Percentiles rank a stretch among this genome's conserved stretches.
These are phyloP conservation scores for Geotrichum citri-aurantii DNA, from an alignment of 1,139 yeast genomes.

Conservation along the genomic window DNA sequence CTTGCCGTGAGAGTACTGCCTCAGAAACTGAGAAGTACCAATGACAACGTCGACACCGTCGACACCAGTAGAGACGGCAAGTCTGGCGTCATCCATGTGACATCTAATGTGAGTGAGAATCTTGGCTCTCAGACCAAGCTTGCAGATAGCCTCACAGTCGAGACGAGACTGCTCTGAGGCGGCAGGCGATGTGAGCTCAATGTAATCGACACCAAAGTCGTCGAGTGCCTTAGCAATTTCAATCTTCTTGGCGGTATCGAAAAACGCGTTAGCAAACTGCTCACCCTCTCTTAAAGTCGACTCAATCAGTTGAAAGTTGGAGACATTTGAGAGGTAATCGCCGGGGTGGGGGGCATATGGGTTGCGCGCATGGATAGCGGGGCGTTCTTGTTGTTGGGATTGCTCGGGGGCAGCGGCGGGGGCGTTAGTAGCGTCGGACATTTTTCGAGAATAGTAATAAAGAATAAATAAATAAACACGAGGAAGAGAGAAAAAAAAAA, in stretches of 20 bases:
- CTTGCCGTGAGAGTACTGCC: slow-evolving; percentile 95
- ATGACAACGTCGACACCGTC: slow-evolving; percentile 98
- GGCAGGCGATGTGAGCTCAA: slow-evolving; percentile 95
- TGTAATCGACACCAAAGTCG: slow-evolving; percentile 97
- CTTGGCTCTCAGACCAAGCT: slow-evolving; percentile 92
- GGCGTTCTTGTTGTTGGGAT: slow-evolving; percentile 10
- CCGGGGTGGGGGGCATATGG: slow-evolving; percentile 97
- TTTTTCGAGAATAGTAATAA: neutral
- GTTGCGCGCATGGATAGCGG: slow-evolving; percentile 40
- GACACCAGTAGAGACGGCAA: slow-evolving; percentile 97
- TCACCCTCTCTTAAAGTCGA: slow-evolving; percentile 97
- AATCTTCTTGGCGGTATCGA: slow-evolving; percentile 89
- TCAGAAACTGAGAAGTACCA: slow-evolving; percentile 92
- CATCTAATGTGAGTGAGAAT: slow-evolving; percentile 89
- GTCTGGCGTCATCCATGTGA: slow-evolving; percentile 97
- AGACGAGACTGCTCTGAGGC: slow-evolving; percentile 89
- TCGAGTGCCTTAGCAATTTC: slow-evolving; percentile 97
- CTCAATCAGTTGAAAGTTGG: slow-evolving; percentile 86
- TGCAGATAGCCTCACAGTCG: slow-evolving; percentile 98
- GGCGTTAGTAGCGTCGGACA: neutral
- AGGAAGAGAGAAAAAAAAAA: neutral
- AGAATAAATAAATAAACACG: neutral
- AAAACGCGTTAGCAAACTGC: slow-evolving; percentile 96
- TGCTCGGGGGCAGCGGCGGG: slow-evolving; percentile 3
- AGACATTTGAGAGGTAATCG: slow-evolving; percentile 85